Base-by-base conservation (phyloP, 1,284 basidiomycete species). In the Austroboletus niveus region DNA sequence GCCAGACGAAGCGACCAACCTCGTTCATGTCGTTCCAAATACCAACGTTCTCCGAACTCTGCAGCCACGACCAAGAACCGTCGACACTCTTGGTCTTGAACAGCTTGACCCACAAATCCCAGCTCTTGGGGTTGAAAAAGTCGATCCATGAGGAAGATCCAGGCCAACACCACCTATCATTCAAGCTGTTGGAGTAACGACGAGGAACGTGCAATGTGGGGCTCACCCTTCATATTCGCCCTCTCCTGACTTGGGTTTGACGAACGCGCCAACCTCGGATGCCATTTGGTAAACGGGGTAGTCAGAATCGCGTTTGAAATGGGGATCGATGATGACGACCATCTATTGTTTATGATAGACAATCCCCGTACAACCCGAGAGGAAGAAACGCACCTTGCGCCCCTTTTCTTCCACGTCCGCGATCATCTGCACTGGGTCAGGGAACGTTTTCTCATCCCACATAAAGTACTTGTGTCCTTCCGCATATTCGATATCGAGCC, bases 1-100 rank as follows among this genome's bases (percentile, higher is more conserved):
- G 5, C 35, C 2, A 27, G 15, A 22, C n/a, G 27, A 41, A 41
- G 14, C 2, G 1, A 51, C 72, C n/a, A 45, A 89, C 90, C 81
- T 98, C 96, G 66, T 98, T 98, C 96, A 99, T 99, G 69, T 99
- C 96, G 70, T 98, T 98, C 94, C 95, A 98, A 55, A 98, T 91
- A 65, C 87, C 88, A 10, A 98, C 81, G 61, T 86, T 84, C 44
- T 85, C 82, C 2, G 91, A 92, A 57, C 88, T 91, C 54, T 88
- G 74, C 0, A 75, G 79, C 89, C 89, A 92, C 3, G 81, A 73
- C 81, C 83, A 92, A 32, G 77, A 74, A 10, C 72, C 77, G 38
- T 74, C 69, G 8, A 68, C 56, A 29, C 70, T 64, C 45, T 76
- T 63, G 29, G 83, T 82, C 66, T 87, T 87, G 77, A 95, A 97